Conservation (phyloP, 2,329 filamentous ascomycete genomes). For the Cryphonectria nitschkei region DNA sequence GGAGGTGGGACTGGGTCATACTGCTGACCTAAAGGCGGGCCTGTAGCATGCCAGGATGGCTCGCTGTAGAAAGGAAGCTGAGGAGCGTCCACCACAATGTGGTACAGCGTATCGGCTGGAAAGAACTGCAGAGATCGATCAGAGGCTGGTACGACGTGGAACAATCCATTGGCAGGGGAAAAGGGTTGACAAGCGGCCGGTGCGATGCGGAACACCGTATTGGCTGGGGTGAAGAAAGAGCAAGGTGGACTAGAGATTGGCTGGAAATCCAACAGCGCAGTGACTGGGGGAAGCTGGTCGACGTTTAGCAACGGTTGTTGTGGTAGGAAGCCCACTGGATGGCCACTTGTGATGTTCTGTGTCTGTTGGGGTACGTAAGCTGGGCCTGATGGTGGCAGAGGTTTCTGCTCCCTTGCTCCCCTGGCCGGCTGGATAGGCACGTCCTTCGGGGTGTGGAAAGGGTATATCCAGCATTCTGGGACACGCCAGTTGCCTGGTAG, state of each 20-base stretch:
- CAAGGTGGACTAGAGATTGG: background rate
- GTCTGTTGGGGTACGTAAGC: background rate
- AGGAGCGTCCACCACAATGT: background rate
- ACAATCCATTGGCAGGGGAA: background rate
- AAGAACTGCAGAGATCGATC: background rate
- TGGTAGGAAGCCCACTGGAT: background rate
- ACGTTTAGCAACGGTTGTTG: background rate
- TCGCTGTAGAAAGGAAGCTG: background rate
- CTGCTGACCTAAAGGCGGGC: background rate
- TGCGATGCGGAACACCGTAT: background rate
- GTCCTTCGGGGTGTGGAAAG: background rate
- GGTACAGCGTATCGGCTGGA: background rate
- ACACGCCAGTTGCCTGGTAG: background rate
- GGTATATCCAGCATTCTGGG: background rate
- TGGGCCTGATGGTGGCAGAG: background rate
- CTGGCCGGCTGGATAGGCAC: background rate
- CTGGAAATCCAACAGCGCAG: background rate
- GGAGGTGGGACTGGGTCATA: background rate
- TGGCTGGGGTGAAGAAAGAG: background rate
- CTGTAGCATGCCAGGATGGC: background rate
- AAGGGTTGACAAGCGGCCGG: background rate
- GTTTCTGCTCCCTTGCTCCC: background rate
- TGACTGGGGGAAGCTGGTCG: background rate
- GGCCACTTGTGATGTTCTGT: background rate
- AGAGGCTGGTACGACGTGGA: background rate